Percentiles rank a stretch among this genome's conserved stretches.
These are phyloP conservation scores for Petunia hybrid DNA, from an alignment of 305 asterid genomes.

Conservation along the genomic window DNA sequence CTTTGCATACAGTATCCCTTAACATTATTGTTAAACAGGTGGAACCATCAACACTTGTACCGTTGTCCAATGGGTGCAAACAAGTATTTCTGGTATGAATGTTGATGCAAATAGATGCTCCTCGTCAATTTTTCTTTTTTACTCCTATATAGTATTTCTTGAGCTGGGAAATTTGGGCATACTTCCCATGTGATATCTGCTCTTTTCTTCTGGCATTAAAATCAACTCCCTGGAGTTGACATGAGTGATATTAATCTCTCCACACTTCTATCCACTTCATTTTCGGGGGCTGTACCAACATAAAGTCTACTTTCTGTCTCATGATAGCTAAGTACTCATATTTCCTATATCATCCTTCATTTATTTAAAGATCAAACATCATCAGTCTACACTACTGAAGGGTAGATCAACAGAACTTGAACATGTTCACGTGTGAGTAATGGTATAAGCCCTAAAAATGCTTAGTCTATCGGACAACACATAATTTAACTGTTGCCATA, in stretches of 20 bases:
- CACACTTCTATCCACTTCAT: not conserved
- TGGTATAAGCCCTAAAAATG: not conserved
- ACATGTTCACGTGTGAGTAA: constrained; percentile 14
- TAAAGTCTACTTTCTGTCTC: constrained; percentile 20
- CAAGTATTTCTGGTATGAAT: constrained; percentile 91
- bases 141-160: constrained; percentile 22
- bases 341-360: constrained; percentile 8
- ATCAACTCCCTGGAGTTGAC: constrained; percentile 12
- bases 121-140: not conserved
- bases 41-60: constrained; percentile 94
- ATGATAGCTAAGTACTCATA: constrained; percentile 21
- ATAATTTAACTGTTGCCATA: not conserved
- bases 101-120: constrained; percentile 19
- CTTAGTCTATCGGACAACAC: constrained; percentile 1
- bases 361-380: constrained; percentile 1
- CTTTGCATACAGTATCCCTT: constrained; percentile 23
- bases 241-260: constrained; percentile 13
- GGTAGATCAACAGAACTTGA: not conserved
- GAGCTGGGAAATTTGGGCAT: constrained; percentile 17
- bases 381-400: constrained; percentile 1
- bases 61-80: constrained; percentile 95
- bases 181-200: constrained; percentile 12
- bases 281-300: constrained; percentile 14
- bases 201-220: constrained; percentile 17
- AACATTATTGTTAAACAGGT: constrained; percentile 64